phyloP scores from a whole-genome alignment of 148 eudicot species.

The Chenopodium suecicum region DNA sequence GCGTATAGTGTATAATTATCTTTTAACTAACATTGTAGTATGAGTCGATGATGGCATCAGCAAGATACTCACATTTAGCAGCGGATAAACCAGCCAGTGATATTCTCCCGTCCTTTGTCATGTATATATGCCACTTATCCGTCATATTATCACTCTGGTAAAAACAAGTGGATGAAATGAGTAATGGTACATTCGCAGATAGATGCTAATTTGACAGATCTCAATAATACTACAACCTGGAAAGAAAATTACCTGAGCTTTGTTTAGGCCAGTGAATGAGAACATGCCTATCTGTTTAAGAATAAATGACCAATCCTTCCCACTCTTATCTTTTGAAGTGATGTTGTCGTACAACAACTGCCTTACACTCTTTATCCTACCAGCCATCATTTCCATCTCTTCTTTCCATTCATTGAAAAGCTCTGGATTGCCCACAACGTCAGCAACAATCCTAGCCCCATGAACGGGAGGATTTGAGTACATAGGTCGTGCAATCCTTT shows the following conservation, averaged over 20 bases:
- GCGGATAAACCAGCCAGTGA: conserved; percentile 87
- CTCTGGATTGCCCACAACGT: conserved; percentile 64
- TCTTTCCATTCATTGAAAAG: conserved; percentile 83
- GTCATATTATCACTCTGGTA: conserved; percentile 95
- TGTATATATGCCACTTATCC: conserved; percentile 89
- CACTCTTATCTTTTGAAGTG: conserved; percentile 65
- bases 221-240: neutral
- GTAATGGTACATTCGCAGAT: neutral
- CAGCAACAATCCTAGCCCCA: conserved; percentile 90
- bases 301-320: conserved; percentile 94
- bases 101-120: conserved; percentile 98
- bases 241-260: conserved; percentile 73
- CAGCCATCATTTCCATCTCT: conserved; percentile 95
- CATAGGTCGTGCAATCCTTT: conserved; percentile 94
- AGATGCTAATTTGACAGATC: neutral
- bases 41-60: conserved; percentile 94
- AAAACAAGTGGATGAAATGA: neutral
- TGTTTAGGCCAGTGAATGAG: conserved; percentile 85
- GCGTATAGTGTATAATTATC: conserved; percentile 17
- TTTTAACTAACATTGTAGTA: conserved; percentile 72
- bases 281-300: conserved; percentile 94
- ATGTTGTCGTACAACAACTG: conserved; percentile 70
- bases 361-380: conserved; percentile 73
- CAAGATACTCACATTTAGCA: conserved; percentile 92
- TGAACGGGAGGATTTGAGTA: conserved; percentile 97